Evolutionary conservation across 345 rosid species (phyloP), one percentile per base, ranked within the genome.

Genomic region (Garcia nutans): DNA sequence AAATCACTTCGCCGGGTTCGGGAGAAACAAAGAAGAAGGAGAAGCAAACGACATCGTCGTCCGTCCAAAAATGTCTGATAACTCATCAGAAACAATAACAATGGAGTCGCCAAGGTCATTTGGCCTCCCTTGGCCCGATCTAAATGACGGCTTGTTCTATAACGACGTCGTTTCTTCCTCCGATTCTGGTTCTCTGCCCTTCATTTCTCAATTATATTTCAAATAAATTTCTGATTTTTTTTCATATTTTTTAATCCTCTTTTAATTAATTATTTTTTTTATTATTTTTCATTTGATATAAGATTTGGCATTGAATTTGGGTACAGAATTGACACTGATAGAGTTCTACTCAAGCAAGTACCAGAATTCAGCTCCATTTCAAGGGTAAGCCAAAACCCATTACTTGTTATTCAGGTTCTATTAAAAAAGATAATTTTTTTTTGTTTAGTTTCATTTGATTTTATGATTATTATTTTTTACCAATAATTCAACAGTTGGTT

Each of bases 91-190:
- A 66, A n/a, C 55, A 42, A 10, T 54, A 4, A 42, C 28, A 19
- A 5, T 2, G 55, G 70, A 20, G 37, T 52, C 8, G 56, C 70
- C 72, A 54, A 79, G 71, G 60, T 73, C 65, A 26, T 82, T 90
- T 65, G 98, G 98, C 60, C 28, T 78, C 65, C 91, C 89, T 1
- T 92, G 97, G 97, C 97, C 93, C 0, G 93, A 90, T 52, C 82
- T 89, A 77, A 94, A 94, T 83, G 90, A 89, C 59, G 96, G 97
- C 69, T 78, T 94, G 77, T 64, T 60, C 71, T 94, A 94, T 83
- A 85, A 77, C 74, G 98, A 92, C 78, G 74, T 74, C 72, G 82
- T 88, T 73, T 66, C 87, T 6, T 50, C 87, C 74, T 81, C 88
- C 69, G 90, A 86, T 44, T 89, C 91, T 76, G 92, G 97, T 90